Conservation (phyloP, 2,329 filamentous ascomycete species). For the Fusarium musae region DNA sequence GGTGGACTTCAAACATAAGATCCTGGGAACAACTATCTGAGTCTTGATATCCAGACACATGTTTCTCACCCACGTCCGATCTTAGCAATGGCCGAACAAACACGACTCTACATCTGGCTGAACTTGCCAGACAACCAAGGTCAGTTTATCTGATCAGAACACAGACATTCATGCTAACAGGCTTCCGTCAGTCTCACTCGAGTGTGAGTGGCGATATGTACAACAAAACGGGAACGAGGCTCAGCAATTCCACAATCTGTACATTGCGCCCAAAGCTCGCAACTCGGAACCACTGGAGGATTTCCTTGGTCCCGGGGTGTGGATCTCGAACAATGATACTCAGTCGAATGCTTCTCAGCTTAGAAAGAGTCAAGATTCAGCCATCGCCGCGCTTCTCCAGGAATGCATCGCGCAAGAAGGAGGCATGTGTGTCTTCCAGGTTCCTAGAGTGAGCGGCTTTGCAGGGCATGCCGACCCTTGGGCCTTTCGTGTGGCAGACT, state of each 20-base stretch:
- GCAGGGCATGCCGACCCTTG: background rate
- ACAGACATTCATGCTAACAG: background rate
- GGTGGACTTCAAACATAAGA: background rate
- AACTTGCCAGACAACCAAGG: background rate
- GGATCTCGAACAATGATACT: background rate
- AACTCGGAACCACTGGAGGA: background rate
- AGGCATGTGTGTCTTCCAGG: background rate
- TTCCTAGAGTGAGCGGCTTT: background rate
- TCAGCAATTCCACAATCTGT: background rate
- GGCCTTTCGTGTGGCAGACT: background rate
- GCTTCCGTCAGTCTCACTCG: background rate
- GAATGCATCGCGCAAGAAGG: background rate
- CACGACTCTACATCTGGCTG: background rate
- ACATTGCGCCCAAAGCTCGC: background rate
- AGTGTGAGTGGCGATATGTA: background rate
- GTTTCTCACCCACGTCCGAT: background rate
- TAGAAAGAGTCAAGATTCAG: background rate
- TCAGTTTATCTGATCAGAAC: background rate
- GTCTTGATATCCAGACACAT: background rate
- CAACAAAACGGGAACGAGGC: background rate
- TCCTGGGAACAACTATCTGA: background rate
- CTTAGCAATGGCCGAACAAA: background rate
- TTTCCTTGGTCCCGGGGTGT: background rate
- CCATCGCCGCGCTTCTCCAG: background rate
- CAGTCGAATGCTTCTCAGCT: background rate